Evolutionary conservation across 2,329 filamentous ascomycete genomes (phyloP), one percentile per base, ranked within the genome.

Genomic region (Colletotrichum lini): DNA sequence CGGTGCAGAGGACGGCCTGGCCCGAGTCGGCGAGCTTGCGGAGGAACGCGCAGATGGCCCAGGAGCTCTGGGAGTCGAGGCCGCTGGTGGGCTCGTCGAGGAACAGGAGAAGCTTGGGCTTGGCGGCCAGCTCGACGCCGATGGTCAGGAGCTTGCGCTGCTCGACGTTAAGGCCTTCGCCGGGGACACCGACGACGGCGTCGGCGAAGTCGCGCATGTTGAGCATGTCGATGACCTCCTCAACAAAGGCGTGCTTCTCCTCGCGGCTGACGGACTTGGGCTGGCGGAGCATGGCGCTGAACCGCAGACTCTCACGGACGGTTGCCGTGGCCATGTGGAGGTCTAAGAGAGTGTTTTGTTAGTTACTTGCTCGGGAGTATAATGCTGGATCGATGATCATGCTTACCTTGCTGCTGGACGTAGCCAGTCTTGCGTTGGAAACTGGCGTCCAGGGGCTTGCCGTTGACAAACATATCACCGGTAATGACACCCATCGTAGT

Each of bases 391-490:
- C 9, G 4, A 30, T n/a, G 10, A 4, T 1, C 26, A 35, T 67
- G 26, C 68, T 54, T 16, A 83, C 84, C 90, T 78, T 92, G 89
- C 69, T 92, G 90, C 74, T 92, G 90, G 0, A 91, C 90, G 74
- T 92, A 92, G 0, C 91, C 91, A 0, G 89, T 91, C 77, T 90
- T 90, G 8, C 91, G 84, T 70, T 91, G 90, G 73, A 92, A 92
- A 58, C 85, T 88, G 7, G 81, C 80, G 73, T 89, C 87, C 0
- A 87, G 82, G 0, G 85, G 83, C 67, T 82, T 86, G 4, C 90
- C 90, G 72, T 92, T 89, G 13, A 93, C 90, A 15, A 92, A 80
- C 87, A 92, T 91, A 64, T 91, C 88, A 6, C 91, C 91, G 0
- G 89, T 90, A 12, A 92, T 86, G 2, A 92, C 87, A 15, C 91